Conservation (phyloP, 257 asterid genomes). For the Ehretia macrophylla region DNA sequence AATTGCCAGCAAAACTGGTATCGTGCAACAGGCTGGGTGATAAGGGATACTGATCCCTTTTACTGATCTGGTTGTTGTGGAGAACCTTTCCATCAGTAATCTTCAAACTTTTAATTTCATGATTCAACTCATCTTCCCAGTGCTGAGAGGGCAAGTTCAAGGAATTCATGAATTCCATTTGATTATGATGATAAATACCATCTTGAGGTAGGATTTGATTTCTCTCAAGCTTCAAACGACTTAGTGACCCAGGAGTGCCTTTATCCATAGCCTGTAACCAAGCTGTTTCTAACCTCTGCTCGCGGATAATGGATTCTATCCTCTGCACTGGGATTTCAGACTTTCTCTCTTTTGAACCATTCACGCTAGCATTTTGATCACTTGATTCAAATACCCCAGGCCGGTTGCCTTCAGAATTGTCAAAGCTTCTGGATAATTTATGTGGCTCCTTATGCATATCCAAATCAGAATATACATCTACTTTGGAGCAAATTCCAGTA, state of each 20-base stretch:
- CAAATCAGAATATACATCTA: conserved; percentile 19
- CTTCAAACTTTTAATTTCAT: conserved; percentile 57
- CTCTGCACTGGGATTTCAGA: conserved; percentile 57
- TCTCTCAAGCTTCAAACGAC: conserved; percentile 69
- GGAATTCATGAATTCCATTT: conserved; percentile 32
- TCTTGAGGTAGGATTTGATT: conserved; percentile 89
- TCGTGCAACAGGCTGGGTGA: conserved; percentile 92
- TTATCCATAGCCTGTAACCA: conserved; percentile 91
- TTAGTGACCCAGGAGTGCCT: conserved; percentile 57
- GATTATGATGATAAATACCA: conserved; percentile 35
- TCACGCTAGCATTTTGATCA: conserved; percentile 16
- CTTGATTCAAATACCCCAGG: conserved; percentile 20
- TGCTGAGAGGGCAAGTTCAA: conserved; percentile 39
- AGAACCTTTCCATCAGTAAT: conserved; percentile 34
- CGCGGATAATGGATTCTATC: conserved; percentile 74
- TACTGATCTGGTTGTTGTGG: conserved; percentile 42
- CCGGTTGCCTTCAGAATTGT: conserved; percentile 29
- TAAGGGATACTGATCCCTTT: conserved; percentile 54
- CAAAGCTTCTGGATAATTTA: neutral
- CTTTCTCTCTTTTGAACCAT: conserved; percentile 40
- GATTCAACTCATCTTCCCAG: conserved; percentile 72
- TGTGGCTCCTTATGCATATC: conserved; percentile 25
- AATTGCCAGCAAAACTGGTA: conserved; percentile 45
- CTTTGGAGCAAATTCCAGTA: conserved; percentile 13
- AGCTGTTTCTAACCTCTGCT: conserved; percentile 86